A percentile compares a stretch with the other conserved stretches of the same genome.
Conservation (phyloP, 208 protist genomes). For the Herpetomonas tarakana region DNA sequence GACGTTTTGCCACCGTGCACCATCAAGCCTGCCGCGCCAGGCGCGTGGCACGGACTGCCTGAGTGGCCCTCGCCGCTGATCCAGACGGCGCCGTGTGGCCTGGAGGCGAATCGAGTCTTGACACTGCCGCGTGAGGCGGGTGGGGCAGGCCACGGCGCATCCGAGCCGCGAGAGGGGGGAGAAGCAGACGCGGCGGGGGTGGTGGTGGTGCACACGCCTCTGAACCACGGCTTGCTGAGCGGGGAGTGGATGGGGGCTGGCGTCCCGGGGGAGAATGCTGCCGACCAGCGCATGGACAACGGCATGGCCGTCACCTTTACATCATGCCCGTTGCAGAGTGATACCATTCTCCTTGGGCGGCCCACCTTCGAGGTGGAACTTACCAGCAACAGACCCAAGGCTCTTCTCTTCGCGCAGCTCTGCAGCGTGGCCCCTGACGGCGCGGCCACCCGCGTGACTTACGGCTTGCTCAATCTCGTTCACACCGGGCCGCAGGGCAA, state of each 20-base stretch:
- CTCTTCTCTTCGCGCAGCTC: slow-evolving; percentile 59
- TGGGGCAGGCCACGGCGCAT: no score
- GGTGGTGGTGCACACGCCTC: slow-evolving; percentile 48
- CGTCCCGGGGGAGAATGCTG: slow-evolving; percentile 46
- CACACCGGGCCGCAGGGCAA: slow-evolving; percentile 28
- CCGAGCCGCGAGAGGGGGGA: no score
- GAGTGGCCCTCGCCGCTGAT: slow-evolving; percentile 34
- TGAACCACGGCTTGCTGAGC: slow-evolving; percentile 52
- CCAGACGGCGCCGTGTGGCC: slow-evolving; percentile 14
- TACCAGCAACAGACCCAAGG: slow-evolving; percentile 50
- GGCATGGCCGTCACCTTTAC: slow-evolving; percentile 51
- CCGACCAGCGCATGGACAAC: slow-evolving; percentile 67
- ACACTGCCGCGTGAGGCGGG: neutral
- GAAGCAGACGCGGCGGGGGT: neutral
- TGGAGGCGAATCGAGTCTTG: slow-evolving; percentile 11
- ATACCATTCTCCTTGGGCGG: slow-evolving; percentile 39
- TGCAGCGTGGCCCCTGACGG: slow-evolving; percentile 53
- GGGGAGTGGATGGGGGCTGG: slow-evolving; percentile 69
- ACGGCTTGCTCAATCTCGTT: slow-evolving; percentile 52
- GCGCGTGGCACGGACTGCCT: slow-evolving; percentile 40
- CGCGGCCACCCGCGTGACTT: slow-evolving; percentile 49
- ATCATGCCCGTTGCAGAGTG: slow-evolving; percentile 24
- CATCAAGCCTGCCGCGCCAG: slow-evolving; percentile 33
- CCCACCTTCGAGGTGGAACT: slow-evolving; percentile 40
- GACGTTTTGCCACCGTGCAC: slow-evolving; percentile 36